Conservation (phyloP, 2,329 filamentous ascomycete species). For the Magnaporthales sp. region DNA sequence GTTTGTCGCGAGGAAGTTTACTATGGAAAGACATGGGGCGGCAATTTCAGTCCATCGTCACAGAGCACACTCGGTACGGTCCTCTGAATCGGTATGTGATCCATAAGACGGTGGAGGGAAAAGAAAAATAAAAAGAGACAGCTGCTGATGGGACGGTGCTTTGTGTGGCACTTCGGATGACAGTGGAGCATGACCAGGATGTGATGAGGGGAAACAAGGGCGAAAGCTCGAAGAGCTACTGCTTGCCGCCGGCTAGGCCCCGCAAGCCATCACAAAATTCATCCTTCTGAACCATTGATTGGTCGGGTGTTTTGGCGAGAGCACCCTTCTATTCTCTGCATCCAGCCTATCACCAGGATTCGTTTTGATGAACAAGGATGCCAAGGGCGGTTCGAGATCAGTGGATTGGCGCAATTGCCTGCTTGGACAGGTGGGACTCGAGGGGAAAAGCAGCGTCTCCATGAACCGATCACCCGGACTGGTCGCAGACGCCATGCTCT, state of each 20-base stretch:
- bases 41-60: background rate
- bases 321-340: background rate
- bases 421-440: background rate
- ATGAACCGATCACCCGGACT: constrained; percentile 5
- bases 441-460: background rate
- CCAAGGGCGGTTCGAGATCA: constrained; percentile 1
- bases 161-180: constrained; percentile 2
- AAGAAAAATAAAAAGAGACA: background rate
- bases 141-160: background rate
- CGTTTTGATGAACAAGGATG: background rate
- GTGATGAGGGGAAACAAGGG: background rate
- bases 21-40: background rate
- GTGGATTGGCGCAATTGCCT: background rate
- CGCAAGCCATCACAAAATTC: background rate
- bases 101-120: background rate
- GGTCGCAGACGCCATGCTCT: background rate
- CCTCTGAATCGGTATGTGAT: background rate
- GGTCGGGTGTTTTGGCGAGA: background rate
- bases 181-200: background rate
- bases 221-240: background rate
- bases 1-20: background rate
- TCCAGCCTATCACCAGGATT: constrained; percentile 3
- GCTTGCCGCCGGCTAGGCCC: constrained; percentile 3
- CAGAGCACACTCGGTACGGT: background rate
- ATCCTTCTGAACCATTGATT: background rate